Evolutionary conservation across 768 basidiomycete genomes (phyloP), one percentile per base, ranked within the genome.

Genomic region (Neoboletus subvelutipes): DNA sequence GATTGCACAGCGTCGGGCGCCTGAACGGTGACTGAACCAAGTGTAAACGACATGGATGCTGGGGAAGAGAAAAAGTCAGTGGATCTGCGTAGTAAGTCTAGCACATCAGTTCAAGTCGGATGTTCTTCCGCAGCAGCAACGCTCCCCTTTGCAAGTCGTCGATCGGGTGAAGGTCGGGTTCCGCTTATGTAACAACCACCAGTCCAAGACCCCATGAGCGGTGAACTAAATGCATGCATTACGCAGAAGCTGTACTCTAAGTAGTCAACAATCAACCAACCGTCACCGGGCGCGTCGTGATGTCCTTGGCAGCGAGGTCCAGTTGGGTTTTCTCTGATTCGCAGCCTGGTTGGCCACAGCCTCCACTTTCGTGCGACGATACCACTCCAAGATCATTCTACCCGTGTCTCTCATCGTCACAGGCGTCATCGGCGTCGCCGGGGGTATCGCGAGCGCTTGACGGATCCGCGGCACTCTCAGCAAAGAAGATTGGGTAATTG

Each of bases 401-500:
- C 57, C 60, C n/a, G 69, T 70, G 10, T 71, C 69, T 55, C 46
- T 59, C 69, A 73, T 70, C 40, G 71, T 68, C 39, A 70, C 67
- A 0, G 71, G 59, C 15, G 63, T 49, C 47, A 41, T 52, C 42
- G 55, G 28, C 15, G 29, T 13, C 17, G n/a, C 43, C 0, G 61
- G 62, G 2, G 74, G 72, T 56, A 80, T 73, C 48, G 66, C 63
- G 26, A 81, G 67, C 11, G 65, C 48, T 28, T 67, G 68, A 34
- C 83, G 78, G 40, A 84, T 69, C 9, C 70, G 65, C 22, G 76
- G 72, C 10, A 68, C 60, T 36, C 78, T 78, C 24, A 87, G 70
- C 48, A 82, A 9, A 10, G 69, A 29, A 6, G 80, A 77, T 64
- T 88, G 87, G 12, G 77, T 29, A 36, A 77, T 69, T 33, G 82